Conservation (phyloP, 75 land plant genomes). For the Picea sitchensis region DNA sequence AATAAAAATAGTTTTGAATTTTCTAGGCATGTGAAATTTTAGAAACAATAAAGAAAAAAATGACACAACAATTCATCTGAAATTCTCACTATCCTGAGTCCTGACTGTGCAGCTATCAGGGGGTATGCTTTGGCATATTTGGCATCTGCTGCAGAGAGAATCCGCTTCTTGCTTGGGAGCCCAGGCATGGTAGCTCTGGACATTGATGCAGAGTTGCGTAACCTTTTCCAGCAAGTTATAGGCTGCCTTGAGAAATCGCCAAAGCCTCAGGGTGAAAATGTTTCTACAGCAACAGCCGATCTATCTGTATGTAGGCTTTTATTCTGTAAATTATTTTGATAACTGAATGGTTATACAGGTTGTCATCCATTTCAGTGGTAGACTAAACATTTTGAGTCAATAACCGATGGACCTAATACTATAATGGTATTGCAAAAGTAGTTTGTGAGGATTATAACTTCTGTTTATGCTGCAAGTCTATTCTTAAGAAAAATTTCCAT, state of each 20-base stretch:
- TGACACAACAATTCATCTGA: background rate
- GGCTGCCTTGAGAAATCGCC: constrained; percentile 84
- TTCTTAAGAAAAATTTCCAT: background rate
- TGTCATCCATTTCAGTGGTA: background rate
- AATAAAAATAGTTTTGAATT: background rate
- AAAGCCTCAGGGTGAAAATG: constrained; percentile 78
- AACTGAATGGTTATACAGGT: background rate
- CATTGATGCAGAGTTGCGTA: constrained; percentile 72
- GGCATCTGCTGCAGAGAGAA: constrained; percentile 88
- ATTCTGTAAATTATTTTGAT: background rate
- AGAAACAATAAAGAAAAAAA: background rate
- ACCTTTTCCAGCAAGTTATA: constrained; percentile 65
- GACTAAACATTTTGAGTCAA: background rate
- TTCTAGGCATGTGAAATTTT: background rate
- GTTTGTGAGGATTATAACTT: background rate
- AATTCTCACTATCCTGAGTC: background rate
- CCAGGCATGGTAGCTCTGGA: constrained; percentile 99
- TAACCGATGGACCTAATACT: background rate
- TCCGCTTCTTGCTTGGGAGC: constrained; percentile 77
- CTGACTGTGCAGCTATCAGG: constrained; percentile 76
- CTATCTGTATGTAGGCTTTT: constrained; percentile 70
- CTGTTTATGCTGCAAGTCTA: background rate
- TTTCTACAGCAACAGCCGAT: constrained; percentile 53
- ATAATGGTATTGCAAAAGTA: background rate
- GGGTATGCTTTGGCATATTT: constrained; percentile 94